Percentiles rank a stretch among this genome's conserved stretches.
phyloP scores from a whole-genome alignment of 1,284 basidiomycete genomes.

The Irpex rosettiformis region DNA sequence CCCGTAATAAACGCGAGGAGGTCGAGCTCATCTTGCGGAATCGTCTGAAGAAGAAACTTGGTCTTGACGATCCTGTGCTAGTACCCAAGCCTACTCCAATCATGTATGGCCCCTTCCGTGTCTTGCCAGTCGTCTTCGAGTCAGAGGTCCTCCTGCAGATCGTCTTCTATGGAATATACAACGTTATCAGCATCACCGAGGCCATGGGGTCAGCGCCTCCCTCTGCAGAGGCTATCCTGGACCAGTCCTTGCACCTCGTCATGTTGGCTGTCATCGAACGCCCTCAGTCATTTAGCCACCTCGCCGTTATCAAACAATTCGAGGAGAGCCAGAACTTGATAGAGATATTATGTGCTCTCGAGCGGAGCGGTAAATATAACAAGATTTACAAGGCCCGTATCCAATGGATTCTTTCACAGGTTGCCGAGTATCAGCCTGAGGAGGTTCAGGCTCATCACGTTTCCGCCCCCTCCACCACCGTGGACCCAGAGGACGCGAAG shows the following conservation, averaged over 20 bases:
- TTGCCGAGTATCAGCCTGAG: constrained; percentile 50
- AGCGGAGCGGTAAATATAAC: constrained; percentile 69
- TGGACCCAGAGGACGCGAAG: constrained; percentile 65
- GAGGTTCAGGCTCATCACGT: constrained; percentile 51
- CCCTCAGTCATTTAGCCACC: constrained; percentile 55
- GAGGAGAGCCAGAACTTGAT: constrained; percentile 63
- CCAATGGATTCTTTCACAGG: constrained; percentile 69
- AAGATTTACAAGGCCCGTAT: constrained; percentile 64
- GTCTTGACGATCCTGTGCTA: constrained; percentile 66
- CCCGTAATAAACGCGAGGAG: constrained; percentile 91
- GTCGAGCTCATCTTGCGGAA: constrained; percentile 80
- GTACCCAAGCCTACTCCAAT: constrained; percentile 71
- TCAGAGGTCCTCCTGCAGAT: constrained; percentile 70
- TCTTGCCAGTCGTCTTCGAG: constrained; percentile 58
- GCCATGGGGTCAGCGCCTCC: constrained; percentile 55
- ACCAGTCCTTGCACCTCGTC: constrained; percentile 82
- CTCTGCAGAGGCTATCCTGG: constrained; percentile 84
- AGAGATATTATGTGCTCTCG: constrained; percentile 71
- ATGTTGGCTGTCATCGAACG: constrained; percentile 81
- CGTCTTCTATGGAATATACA: constrained; percentile 74
- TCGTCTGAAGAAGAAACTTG: constrained; percentile 65
- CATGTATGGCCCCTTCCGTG: constrained; percentile 62
- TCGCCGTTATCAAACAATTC: constrained; percentile 52
- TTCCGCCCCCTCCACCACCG: constrained; percentile 33
- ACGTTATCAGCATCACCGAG: constrained; percentile 62